Evolutionary conservation across 2,329 filamentous ascomycete species (phyloP).

Genomic region (Calycina herbarum): DNA sequence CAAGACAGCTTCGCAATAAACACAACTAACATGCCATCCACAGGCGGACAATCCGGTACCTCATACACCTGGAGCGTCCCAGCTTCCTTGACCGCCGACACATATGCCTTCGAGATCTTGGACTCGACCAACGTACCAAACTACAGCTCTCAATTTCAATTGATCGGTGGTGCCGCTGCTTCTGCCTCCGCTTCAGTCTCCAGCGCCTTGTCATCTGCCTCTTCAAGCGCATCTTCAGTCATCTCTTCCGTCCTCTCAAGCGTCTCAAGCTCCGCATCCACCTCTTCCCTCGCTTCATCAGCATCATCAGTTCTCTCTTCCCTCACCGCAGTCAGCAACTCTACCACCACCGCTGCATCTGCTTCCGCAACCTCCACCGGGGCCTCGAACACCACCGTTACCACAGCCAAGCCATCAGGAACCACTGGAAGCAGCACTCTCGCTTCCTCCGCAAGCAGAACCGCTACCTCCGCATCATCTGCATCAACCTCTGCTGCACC

Average conservation of each 20-base stretch:
- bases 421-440: slow-evolving; percentile 8
- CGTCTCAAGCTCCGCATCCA: slow-evolving; percentile 10
- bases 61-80: slow-evolving; percentile 31
- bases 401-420: slow-evolving; percentile 8
- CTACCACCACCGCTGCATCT: slow-evolving; percentile 17
- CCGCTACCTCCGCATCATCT: slow-evolving; percentile 8
- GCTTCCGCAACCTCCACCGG: slow-evolving; percentile 9
- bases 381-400: slow-evolving; percentile 8
- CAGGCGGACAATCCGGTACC: slow-evolving; percentile 27
- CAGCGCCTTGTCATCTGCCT: slow-evolving; percentile 7
- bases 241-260: slow-evolving; percentile 14
- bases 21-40: background rate
- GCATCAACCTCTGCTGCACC: slow-evolving; percentile 9
- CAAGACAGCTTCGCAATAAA: background rate
- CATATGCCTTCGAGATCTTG: slow-evolving; percentile 33
- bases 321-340: slow-evolving; percentile 4
- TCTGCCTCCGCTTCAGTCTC: slow-evolving; percentile 18
- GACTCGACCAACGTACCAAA: slow-evolving; percentile 27
- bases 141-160: slow-evolving; percentile 32
- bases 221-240: slow-evolving; percentile 2
- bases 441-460: slow-evolving; percentile 4
- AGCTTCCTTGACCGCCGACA: slow-evolving; percentile 16
- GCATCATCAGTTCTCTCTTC: slow-evolving; percentile 13
- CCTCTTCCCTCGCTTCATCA: slow-evolving; percentile 18
- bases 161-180: slow-evolving; percentile 25